Base-by-base conservation (phyloP, 768 basidiomycete species). In the Pilatotrama ljubarskyi region DNA sequence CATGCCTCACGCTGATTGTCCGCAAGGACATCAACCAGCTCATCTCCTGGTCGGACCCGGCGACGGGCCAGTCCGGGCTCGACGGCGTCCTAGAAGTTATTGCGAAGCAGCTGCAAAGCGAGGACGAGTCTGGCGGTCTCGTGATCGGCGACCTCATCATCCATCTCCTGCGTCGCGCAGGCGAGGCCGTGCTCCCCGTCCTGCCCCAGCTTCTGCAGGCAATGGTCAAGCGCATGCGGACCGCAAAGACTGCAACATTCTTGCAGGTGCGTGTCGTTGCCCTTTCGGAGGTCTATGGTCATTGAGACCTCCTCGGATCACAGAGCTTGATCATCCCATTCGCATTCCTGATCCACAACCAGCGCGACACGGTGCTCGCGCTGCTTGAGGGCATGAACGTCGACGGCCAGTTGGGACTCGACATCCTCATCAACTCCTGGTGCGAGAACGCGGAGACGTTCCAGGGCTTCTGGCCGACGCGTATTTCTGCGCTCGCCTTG, bases 111-210 rank as follows among this genome's bases (percentile, higher is more conserved):
- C 78, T 99, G 25, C 82, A 86, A 57, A 84, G 79, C 60, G 85
- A 91, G 63, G 91, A 94, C 62, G 97, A 99, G 73, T 90, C 95
- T 0, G 94, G 91, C 40, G 96, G 95, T 10, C 82, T 98, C 20
- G 89, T 91, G 52, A 89, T 98, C 47, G 97, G 97, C 18, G 96
- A 98, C 69, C 79, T 99, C 42, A 91, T 99, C 69, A 91, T 98
- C 64, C 95, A 98, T 67, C 78, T 98, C 24, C 78, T 99, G 49
- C 82, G 96, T 24, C 86, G 84, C 62, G 91, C 92, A 0, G 93
- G 93, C 13, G 84, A 87, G 13, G 77, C 86, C 1, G 83, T 98
- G 18, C 78, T 91, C 0, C 88, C 95, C 1, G 91, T 95, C 6
- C 82, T 98, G 17, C 93, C 94, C 2, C 87, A 93, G 63, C 80